phyloP scores from a whole-genome alignment of 2,329 filamentous ascomycete genomes.

The Cladosporium sp. region DNA sequence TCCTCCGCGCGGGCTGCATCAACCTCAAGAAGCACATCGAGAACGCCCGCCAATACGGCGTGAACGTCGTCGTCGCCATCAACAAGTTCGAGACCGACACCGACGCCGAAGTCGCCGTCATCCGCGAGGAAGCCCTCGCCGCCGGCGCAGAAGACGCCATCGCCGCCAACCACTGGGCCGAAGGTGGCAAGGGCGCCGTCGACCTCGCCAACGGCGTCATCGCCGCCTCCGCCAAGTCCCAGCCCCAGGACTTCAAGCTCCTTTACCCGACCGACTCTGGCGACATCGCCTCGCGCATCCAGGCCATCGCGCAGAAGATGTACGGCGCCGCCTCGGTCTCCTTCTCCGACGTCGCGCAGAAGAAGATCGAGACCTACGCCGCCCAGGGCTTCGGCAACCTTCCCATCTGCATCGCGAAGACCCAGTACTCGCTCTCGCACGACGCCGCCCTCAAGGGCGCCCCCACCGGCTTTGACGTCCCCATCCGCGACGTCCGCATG shows the following conservation, averaged over 20 bases:
- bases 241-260: slow-evolving; percentile 69
- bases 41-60: slow-evolving; percentile 82
- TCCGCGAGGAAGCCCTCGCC: slow-evolving; percentile 83
- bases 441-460: slow-evolving; percentile 92
- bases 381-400: slow-evolving; percentile 86
- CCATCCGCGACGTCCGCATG: slow-evolving; percentile 88
- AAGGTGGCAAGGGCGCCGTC: slow-evolving; percentile 83
- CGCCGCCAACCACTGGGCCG: slow-evolving; percentile 91
- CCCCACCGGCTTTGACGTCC: slow-evolving; percentile 87
- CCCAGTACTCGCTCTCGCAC: slow-evolving; percentile 92
- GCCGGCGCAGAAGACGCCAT: slow-evolving; percentile 93
- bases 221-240: slow-evolving; percentile 72
- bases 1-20: slow-evolving; percentile 82
- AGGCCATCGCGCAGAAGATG: slow-evolving; percentile 85
- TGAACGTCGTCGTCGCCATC: slow-evolving; percentile 93
- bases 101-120: slow-evolving; percentile 79
- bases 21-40: slow-evolving; percentile 93
- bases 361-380: slow-evolving; percentile 93
- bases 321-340: slow-evolving; percentile 87
- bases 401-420: slow-evolving; percentile 96
- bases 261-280: slow-evolving; percentile 71
- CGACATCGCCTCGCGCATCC: slow-evolving; percentile 80
- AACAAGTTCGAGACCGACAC: slow-evolving; percentile 96
- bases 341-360: slow-evolving; percentile 88
- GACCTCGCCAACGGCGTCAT: slow-evolving; percentile 85